Base-by-base conservation (phyloP, 257 asterid genomes). In the Oldenlandia corymbosa region DNA sequence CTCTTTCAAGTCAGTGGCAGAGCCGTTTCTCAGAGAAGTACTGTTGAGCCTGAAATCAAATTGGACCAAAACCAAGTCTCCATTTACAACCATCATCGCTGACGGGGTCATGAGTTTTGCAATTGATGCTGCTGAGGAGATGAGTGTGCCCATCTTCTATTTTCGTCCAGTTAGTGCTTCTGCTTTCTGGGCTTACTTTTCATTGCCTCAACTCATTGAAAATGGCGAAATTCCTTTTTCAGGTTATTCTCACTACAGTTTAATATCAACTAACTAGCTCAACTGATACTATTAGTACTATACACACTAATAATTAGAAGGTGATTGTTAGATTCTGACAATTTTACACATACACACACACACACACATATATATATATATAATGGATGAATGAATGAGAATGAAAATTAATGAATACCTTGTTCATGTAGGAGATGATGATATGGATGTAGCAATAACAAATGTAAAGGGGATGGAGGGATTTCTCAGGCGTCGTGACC, bases 381-480 rank as follows among this genome's bases (percentile, higher is more conserved):
- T n/a, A n/a, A n/a, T n/a, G n/a, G n/a, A n/a, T n/a, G n/a, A n/a
- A n/a, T n/a, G n/a, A n/a, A n/a, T n/a, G n/a, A n/a, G n/a, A n/a
- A n/a, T n/a, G n/a, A n/a, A 10, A 42, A 11, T 11, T 3, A 13
- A 42, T 13, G 43, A 37, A 10, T 42, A 10, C 50, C 66, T 59
- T 39, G 39, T 34, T 34, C 39, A 3, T 9, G 39, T 34, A n/a
- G 39, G 9, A 85, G 90, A 75, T 65, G 71, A 75, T 52, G 84
- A 82, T 55, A 56, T 83, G 84, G 91, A 88, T 41, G 37, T 21
- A 14, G 34, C 67, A 31, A 68, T 83, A 50, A 75, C 66, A 62
- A 78, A 75, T 56, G 83, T 88, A n/a, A 82, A 88, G 3, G 87
- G 94, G 65, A 88, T 83, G 91, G 87, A 81, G 60, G 55, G 64